Percentiles rank a stretch among this genome's conserved stretches.
phyloP scores from a whole-genome alignment of 169 alveolate species.

The Eimeria praecox region DNA sequence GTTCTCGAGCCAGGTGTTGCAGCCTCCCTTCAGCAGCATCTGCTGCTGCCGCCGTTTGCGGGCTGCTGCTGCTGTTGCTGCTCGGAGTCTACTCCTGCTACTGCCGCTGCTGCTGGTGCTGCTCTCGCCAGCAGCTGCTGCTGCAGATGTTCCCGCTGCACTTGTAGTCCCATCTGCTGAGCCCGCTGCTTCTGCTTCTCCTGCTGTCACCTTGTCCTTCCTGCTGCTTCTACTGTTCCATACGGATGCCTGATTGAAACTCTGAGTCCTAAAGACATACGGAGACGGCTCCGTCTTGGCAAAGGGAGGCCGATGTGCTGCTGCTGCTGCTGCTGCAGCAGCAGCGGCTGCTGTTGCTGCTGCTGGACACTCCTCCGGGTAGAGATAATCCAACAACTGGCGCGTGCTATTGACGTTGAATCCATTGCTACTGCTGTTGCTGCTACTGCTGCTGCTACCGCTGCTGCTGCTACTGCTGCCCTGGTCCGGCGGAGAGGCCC shows the following conservation, averaged over 20 bases:
- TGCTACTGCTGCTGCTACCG: slow-evolving; percentile 2
- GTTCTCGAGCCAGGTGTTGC: slow-evolving; percentile 26
- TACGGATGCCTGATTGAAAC: slow-evolving; percentile 24
- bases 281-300: neutral
- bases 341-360: slow-evolving; percentile 48
- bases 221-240: slow-evolving; percentile 29
- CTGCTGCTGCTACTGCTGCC: slow-evolving; percentile 10
- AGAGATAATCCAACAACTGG: neutral
- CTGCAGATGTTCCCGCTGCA: neutral
- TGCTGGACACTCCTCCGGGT: slow-evolving; percentile 46
- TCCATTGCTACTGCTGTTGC: slow-evolving; percentile 21
- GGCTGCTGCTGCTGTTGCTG: slow-evolving; percentile 52
- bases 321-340: slow-evolving; percentile 9
- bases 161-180: neutral
- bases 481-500: neutral
- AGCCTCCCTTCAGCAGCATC: slow-evolving; percentile 38
- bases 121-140: neutral
- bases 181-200: neutral
- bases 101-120: slow-evolving; percentile 44
- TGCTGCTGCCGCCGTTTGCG: slow-evolving; percentile 19
- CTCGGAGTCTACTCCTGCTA: neutral
- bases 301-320: neutral
- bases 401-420: neutral
- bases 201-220: neutral
- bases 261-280: neutral